phyloP scores from a whole-genome alignment of 225 moss, liverwort and hornwort species.

The Anthoceros angustus region DNA sequence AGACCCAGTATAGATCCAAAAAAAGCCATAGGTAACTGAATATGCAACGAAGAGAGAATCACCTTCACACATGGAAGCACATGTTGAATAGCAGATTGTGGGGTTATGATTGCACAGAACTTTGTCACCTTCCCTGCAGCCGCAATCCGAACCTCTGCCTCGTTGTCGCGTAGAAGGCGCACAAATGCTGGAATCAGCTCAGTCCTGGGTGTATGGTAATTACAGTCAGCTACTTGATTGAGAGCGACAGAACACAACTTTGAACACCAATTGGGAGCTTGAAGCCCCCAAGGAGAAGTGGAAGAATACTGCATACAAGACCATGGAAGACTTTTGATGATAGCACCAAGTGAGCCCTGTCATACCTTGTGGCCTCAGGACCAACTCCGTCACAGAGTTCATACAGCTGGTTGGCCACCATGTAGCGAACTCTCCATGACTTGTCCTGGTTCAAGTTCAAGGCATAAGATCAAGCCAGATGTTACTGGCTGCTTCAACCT shows the following conservation, averaged over 20 bases:
- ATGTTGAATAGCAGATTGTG: conserved; percentile 83
- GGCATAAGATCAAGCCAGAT: neutral
- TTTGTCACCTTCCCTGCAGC: conserved; percentile 96
- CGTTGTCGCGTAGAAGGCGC: conserved; percentile 74
- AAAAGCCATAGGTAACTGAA: neutral
- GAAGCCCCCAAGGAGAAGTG: neutral
- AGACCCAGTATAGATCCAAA: neutral
- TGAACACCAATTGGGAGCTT: neutral
- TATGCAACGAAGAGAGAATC: conserved; percentile 5
- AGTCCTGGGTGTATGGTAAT: conserved; percentile 21
- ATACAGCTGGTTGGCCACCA: conserved; percentile 96
- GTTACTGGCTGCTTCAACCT: neutral
- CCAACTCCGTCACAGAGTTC: conserved; percentile 97
- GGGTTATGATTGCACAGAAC: conserved; percentile 81
- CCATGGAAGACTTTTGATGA: neutral
- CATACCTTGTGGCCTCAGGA: conserved; percentile 67
- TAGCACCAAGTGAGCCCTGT: neutral
- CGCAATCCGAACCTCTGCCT: conserved; percentile 92
- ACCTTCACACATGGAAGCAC: conserved; percentile 95
- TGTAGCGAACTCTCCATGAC: conserved; percentile 95
- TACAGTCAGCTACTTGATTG: neutral
- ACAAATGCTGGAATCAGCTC: conserved; percentile 95
- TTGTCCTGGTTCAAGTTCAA: conserved; percentile 48
- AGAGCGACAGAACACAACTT: neutral
- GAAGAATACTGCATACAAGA: neutral